Percentiles rank a stretch among this genome's conserved stretches.
Conservation (phyloP, 495 filamentous ascomycete genomes). For the Massariosphaeria phaeospora region DNA sequence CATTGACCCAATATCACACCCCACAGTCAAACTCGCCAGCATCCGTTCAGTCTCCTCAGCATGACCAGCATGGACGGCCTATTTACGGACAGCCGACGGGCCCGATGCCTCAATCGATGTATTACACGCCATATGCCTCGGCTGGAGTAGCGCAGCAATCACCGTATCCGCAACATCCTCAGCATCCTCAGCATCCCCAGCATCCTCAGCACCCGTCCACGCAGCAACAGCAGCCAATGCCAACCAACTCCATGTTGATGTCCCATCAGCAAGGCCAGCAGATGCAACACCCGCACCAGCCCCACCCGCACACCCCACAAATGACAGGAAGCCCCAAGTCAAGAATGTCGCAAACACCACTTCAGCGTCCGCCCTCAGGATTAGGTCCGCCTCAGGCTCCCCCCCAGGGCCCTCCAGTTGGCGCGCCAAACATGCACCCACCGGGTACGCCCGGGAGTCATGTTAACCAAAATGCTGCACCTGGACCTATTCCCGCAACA, state of each 20-base stretch:
- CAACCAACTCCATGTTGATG: constrained; percentile 60
- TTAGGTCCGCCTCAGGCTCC: constrained; percentile 45
- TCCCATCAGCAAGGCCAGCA: constrained; percentile 60
- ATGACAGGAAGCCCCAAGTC: constrained; percentile 59
- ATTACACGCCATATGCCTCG: constrained; percentile 67
- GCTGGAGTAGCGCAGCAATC: constrained; percentile 61
- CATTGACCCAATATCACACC: constrained; percentile 82
- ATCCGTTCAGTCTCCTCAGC: constrained; percentile 89
- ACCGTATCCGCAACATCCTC: no score
- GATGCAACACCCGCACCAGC: constrained; percentile 55
- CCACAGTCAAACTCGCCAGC: constrained; percentile 93
- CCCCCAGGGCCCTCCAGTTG: constrained; percentile 49
- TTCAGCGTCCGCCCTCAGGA: constrained; percentile 55
- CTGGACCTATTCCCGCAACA: constrained; percentile 97
- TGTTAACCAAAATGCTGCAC: constrained; percentile 82
- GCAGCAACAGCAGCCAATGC: constrained; percentile 61
- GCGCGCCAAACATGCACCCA: constrained; percentile 50
- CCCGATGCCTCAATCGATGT: constrained; percentile 65
- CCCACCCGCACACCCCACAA: constrained; percentile 47
- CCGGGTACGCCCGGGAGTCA: constrained; percentile 39
- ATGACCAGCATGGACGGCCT: constrained; percentile 77
- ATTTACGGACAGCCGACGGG: constrained; percentile 78
- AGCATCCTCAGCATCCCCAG: constrained; percentile 69
- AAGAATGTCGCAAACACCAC: constrained; percentile 55
- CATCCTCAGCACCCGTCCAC: constrained; percentile 68